Evolutionary conservation across 305 asterid species (phyloP).

Genomic region (Fraxinus xanthoxyloides): DNA sequence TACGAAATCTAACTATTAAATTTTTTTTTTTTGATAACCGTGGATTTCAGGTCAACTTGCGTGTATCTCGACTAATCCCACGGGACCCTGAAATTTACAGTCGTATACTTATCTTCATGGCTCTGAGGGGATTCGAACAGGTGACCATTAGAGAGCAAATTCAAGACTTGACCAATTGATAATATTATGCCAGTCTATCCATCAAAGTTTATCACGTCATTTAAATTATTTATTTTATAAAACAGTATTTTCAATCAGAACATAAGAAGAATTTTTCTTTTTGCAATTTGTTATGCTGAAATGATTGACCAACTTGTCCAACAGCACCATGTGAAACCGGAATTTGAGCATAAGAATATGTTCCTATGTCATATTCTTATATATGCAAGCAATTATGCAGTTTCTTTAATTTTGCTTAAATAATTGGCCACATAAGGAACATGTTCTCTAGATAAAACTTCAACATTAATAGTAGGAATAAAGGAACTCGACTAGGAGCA

Average conservation of each 20-base stretch:
- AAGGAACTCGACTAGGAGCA: background rate
- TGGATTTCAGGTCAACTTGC: too few species aligned
- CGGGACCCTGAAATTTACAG: too few species aligned
- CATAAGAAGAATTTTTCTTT: background rate
- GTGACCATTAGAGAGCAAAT: too few species aligned
- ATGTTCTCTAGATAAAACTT: background rate
- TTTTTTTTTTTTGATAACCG: too few species aligned
- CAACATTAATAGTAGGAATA: background rate
- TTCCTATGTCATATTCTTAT: background rate
- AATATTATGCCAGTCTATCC: background rate
- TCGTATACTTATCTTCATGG: too few species aligned
- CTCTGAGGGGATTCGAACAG: too few species aligned
- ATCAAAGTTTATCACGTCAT: background rate
- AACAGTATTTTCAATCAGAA: background rate
- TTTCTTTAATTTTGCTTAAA: constrained; percentile 7
- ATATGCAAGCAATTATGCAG: background rate
- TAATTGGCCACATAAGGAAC: background rate
- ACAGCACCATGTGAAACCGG: constrained; percentile 13
- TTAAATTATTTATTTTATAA: background rate
- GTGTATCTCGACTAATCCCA: too few species aligned
- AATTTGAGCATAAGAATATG: constrained; percentile 14
- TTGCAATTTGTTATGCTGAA: background rate
- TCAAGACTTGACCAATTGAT: too few species aligned
- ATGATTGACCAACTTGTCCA: constrained; percentile 9
- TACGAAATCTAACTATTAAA: background rate